Conservation (phyloP, 2,329 filamentous ascomycete species). For the Xylariaceae sp. region DNA sequence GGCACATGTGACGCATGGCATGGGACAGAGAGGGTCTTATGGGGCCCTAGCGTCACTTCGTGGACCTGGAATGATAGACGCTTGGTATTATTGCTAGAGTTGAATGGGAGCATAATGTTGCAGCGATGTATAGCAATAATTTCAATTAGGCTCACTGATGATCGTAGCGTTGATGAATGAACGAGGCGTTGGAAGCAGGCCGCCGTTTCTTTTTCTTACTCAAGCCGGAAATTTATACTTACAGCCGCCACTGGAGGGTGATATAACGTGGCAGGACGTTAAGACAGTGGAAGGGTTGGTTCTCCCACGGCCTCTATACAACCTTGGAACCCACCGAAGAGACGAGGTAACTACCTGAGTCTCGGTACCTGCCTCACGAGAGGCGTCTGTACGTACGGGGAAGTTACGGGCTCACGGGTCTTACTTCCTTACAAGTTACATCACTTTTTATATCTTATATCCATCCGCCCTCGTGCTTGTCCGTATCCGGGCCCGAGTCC, state of each 20-base stretch:
- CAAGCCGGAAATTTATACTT: background rate
- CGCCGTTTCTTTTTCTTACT: background rate
- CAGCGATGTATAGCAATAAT: background rate
- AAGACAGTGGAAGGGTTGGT: background rate
- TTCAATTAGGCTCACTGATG: background rate
- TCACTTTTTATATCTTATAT: background rate
- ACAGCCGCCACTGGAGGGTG: background rate
- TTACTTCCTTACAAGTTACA: background rate
- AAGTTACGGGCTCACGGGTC: background rate
- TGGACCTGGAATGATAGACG: slow-evolving; percentile 6
- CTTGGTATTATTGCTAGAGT: slow-evolving; percentile 6
- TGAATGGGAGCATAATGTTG: background rate
- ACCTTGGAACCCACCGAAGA: too few species aligned
- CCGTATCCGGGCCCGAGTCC: background rate
- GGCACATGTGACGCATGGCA: slow-evolving; percentile 3
- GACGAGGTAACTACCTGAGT: background rate
- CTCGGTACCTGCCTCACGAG: background rate
- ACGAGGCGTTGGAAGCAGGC: slow-evolving; percentile 12
- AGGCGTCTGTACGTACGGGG: background rate
- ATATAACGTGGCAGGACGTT: background rate
- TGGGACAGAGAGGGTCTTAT: slow-evolving; percentile 1
- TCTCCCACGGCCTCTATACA: background rate
- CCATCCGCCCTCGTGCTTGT: background rate
- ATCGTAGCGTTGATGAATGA: slow-evolving; percentile 14
- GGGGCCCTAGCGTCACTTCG: background rate